Evolutionary conservation across 148 eudicot genomes (phyloP).

Genomic region (Diospyros lotus): DNA sequence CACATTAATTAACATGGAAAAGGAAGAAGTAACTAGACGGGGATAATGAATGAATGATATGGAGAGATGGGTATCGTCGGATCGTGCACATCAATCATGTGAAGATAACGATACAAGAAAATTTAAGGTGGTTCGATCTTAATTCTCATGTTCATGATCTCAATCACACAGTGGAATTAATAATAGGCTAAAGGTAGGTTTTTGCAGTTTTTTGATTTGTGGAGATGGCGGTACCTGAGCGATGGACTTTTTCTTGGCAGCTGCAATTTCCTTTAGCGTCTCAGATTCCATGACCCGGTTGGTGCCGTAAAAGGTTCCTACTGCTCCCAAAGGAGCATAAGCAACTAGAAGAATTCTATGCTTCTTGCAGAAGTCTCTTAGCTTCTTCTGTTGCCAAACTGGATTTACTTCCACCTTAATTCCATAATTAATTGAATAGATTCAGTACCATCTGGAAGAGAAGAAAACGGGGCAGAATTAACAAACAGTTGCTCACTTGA

Average conservation of each 20-base stretch:
- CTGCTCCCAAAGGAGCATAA: conserved; percentile 10
- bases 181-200: no score
- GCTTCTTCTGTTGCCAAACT: no score
- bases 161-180: no score
- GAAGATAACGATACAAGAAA: no score
- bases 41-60: no score
- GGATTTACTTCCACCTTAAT: background rate
- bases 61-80: no score
- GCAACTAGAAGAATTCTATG: background rate
- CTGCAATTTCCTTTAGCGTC: conserved; percentile 15
- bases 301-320: conserved; percentile 16
- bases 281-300: conserved; percentile 23
- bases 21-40: no score
- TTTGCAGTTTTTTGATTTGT: background rate
- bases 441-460: background rate
- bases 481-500: conserved; percentile 17
- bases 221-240: conserved; percentile 9
- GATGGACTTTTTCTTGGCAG: conserved; percentile 10
- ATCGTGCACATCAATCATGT: no score
- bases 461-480: background rate
- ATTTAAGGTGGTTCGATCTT: no score
- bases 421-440: conserved; percentile 2
- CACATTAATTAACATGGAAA: no score
- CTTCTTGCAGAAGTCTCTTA: no score
- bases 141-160: no score